Percentiles rank a stretch among this genome's conserved stretches.
Evolutionary conservation across 1,139 yeast species (phyloP).

Genomic region (Blastobotrys arbuscula): DNA sequence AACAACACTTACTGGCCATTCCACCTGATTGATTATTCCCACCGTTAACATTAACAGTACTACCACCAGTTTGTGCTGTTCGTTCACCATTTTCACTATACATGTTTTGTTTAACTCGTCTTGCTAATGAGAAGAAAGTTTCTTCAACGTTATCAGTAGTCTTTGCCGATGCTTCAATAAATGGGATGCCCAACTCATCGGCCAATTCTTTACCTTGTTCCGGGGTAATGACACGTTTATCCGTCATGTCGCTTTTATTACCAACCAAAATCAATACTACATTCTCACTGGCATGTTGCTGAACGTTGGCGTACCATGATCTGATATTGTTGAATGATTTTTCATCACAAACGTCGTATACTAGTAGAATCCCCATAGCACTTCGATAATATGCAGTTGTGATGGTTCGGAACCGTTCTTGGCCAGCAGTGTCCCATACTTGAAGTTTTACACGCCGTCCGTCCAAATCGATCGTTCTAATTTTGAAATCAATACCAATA

Average conservation of each 20-base stretch:
- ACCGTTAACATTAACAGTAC: constrained; percentile 21
- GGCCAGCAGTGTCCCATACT: constrained; percentile 99
- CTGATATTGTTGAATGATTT: constrained; percentile 81
- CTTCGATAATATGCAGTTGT: constrained; percentile 98
- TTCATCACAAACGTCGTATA: constrained; percentile 94
- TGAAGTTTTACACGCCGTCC: constrained; percentile 91
- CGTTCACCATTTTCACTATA: constrained; percentile 33
- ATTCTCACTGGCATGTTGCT: constrained; percentile 93
- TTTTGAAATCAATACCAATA: constrained; percentile 96
- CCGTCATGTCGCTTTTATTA: constrained; percentile 82
- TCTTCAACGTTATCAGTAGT: constrained; percentile 88
- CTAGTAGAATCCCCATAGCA: constrained; percentile 95
- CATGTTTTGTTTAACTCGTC: constrained; percentile 75
- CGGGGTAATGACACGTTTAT: constrained; percentile 64
- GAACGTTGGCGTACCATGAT: constrained; percentile 91
- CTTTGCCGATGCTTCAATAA: constrained; percentile 94
- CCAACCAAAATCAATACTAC: constrained; percentile 93
- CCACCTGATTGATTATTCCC: constrained; percentile 4
- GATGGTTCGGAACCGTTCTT: constrained; percentile 95
- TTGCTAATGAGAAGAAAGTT: constrained; percentile 86
- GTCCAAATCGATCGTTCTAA: constrained; percentile 90
- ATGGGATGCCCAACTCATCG: constrained; percentile 80
- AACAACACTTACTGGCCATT: constrained; percentile 26
- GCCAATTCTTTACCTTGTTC: constrained; percentile 92
- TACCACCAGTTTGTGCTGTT: constrained; percentile 21